Percentiles rank a stretch among this genome's conserved stretches.
These are phyloP conservation scores for Amanita polypyramis DNA, from an alignment of 768 basidiomycete genomes.

Conservation along the genomic window DNA sequence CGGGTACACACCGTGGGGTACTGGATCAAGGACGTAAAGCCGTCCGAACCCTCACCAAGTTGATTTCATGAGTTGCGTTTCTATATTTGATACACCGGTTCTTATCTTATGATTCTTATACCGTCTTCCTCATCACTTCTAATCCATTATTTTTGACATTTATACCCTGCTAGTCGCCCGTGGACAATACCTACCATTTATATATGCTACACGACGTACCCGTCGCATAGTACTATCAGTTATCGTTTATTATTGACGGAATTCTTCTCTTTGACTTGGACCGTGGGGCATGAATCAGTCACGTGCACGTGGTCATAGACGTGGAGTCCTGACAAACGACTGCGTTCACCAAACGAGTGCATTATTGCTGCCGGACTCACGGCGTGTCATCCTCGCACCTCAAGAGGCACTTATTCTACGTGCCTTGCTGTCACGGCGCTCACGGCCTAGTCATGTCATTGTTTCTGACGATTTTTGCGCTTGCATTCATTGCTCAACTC, in stretches of 20 bases:
- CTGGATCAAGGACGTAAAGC: constrained; percentile 2
- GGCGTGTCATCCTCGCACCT: not conserved
- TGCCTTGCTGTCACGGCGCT: too few species aligned
- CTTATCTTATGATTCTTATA: not conserved
- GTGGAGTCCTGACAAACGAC: too few species aligned
- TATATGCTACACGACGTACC: too few species aligned
- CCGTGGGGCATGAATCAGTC: too few species aligned
- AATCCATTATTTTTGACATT: not conserved
- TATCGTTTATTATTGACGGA: too few species aligned
- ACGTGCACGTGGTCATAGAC: too few species aligned
- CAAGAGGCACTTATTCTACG: not conserved
- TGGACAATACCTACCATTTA: too few species aligned
- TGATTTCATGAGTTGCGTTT: not conserved
- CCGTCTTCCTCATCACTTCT: not conserved
- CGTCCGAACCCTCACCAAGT: not conserved
- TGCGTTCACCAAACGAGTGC: too few species aligned
- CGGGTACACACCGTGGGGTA: not conserved
- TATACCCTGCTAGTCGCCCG: too few species aligned
- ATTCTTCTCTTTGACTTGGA: too few species aligned
- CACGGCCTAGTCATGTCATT: constrained; percentile 53
- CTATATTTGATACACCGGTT: not conserved
- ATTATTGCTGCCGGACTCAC: not conserved
- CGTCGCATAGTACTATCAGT: too few species aligned
- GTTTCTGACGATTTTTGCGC: constrained; percentile 68
- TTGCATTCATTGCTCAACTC: constrained; percentile 76